phyloP scores from a whole-genome alignment of 1,284 basidiomycete genomes.

The Fomitopsis palustris region DNA sequence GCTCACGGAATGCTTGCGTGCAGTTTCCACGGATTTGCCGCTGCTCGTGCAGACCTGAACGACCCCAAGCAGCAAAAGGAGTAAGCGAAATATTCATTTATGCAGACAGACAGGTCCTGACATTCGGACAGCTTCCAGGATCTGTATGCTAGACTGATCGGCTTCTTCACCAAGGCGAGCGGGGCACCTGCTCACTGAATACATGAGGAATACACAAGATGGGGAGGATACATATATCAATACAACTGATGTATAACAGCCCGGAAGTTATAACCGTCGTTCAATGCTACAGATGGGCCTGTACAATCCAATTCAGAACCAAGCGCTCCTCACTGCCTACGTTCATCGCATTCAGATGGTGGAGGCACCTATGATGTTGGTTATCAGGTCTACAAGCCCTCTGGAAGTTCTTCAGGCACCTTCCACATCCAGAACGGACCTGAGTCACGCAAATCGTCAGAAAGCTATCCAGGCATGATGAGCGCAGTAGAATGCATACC shows the following conservation, averaged over 20 bases:
- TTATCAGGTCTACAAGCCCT: conserved; percentile 11
- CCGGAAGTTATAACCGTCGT: too few species aligned
- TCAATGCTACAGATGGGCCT: neutral
- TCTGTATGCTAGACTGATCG: conserved; percentile 52
- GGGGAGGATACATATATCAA: neutral
- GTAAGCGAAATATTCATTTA: conserved; percentile 32
- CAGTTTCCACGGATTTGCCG: conserved; percentile 73
- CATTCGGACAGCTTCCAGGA: conserved; percentile 46
- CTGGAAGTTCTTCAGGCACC: conserved; percentile 27
- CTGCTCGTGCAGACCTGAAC: conserved; percentile 63
- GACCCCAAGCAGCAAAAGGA: conserved; percentile 63
- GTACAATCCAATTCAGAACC: neutral
- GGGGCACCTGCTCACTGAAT: conserved; percentile 8
- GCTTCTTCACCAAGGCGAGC: conserved; percentile 41
- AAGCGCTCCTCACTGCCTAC: neutral
- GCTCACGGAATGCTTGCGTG: conserved; percentile 4
- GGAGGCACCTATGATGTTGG: conserved; percentile 2
- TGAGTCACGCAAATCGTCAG: conserved; percentile 14
- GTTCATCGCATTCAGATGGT: neutral
- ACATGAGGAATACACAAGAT: conserved; percentile 2
- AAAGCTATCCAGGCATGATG: neutral
- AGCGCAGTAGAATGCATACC: conserved; percentile 34
- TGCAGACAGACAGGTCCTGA: neutral
- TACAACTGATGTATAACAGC: conserved; percentile 6
- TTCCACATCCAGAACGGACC: conserved; percentile 68